Evolutionary conservation across 352 stramenopile species (phyloP).

Genomic region (Globisporangium mamillatum): DNA sequence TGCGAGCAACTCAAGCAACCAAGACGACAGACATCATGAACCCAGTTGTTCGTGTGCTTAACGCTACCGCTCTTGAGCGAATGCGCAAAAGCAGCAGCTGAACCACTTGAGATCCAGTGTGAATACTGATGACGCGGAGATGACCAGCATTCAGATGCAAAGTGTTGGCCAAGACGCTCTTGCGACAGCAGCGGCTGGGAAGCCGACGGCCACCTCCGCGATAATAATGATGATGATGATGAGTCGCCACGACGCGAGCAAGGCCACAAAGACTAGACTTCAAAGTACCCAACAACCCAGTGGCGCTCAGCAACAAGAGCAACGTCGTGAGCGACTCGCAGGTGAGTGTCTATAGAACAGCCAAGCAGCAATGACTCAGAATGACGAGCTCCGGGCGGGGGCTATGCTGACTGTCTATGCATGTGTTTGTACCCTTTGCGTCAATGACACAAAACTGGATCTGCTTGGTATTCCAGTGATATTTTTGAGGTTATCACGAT

Average conservation of each 20-base stretch:
- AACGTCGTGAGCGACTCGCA: not conserved
- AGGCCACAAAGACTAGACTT: not conserved
- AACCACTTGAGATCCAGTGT: not conserved
- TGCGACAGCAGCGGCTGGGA: not conserved
- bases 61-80: too few species aligned
- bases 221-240: not conserved
- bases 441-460: not conserved
- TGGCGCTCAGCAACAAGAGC: conserved; percentile 7
- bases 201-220: not conserved
- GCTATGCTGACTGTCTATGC: not conserved
- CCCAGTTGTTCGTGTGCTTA: not conserved
- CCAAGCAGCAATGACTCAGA: not conserved
- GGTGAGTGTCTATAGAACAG: conserved; percentile 3
- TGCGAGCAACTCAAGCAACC: not conserved
- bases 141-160: conserved; percentile 11
- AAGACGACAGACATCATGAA: not conserved
- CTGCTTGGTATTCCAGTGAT: not conserved
- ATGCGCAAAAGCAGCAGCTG: not conserved
- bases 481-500: not conserved
- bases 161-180: not conserved
- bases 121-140: not conserved
- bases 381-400: not conserved
- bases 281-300: not conserved
- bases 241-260: not conserved
- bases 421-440: not conserved